phyloP scores from a whole-genome alignment of 129 eudicot genomes.

The Flaveria robusta region DNA sequence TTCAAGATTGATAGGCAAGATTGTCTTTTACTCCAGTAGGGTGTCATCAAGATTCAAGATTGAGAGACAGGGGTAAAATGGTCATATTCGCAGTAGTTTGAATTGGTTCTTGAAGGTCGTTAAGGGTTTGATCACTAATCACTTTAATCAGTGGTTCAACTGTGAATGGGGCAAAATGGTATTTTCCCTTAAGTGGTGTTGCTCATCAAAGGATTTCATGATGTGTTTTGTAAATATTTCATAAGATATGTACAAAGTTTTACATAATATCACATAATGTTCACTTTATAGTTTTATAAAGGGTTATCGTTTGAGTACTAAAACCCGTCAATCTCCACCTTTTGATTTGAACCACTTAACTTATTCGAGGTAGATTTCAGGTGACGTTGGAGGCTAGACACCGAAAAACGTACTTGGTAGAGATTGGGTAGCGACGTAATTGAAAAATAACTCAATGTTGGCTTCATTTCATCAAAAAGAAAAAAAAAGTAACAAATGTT shows the following conservation, averaged over 20 bases:
- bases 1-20: too few relatives aligned
- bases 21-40: neutral
- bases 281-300: too few relatives aligned
- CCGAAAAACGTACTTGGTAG: too few relatives aligned
- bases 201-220: slow-evolving; percentile 1
- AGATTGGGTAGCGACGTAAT: too few relatives aligned
- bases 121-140: neutral
- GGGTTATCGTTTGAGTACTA: too few relatives aligned
- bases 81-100: neutral
- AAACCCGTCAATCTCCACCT: too few relatives aligned
- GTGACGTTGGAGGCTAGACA: too few relatives aligned
- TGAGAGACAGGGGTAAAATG: neutral
- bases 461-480: too few relatives aligned
- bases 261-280: neutral
- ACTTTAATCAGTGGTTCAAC: neutral
- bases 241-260: neutral
- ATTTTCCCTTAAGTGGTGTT: neutral
- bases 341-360: too few relatives aligned
- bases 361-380: too few relatives aligned
- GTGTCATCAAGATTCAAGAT: slow-evolving; percentile 5
- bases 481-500: too few relatives aligned
- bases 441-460: too few relatives aligned
- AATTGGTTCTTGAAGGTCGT: neutral
- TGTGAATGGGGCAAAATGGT: neutral
- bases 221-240: slow-evolving; percentile 24